These are phyloP conservation scores for Candida odintsovae DNA, from an alignment of 805 yeast species.

Conservation along the genomic window DNA sequence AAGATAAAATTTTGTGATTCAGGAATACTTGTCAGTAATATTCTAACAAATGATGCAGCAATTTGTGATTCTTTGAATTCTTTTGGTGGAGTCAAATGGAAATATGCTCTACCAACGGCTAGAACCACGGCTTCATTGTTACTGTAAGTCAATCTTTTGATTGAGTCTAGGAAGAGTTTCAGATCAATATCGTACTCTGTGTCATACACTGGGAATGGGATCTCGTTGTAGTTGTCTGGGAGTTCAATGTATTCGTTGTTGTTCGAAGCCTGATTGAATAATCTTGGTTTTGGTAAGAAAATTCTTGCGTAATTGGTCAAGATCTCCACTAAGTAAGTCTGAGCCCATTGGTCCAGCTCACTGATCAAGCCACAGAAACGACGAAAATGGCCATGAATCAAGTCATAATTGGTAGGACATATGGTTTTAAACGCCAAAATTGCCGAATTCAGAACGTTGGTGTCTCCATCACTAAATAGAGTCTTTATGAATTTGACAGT, in stretches of 20 bases:
- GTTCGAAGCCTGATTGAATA: conserved; percentile 28
- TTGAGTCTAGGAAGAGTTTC: conserved; percentile 42
- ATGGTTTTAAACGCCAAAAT: conserved; percentile 49
- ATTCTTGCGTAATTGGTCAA: conserved; percentile 60
- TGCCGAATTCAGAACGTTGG: conserved; percentile 66
- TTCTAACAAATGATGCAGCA: conserved; percentile 44
- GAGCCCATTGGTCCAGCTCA: conserved; percentile 71
- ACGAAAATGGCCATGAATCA: conserved; percentile 68
- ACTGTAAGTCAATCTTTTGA: conserved; percentile 42
- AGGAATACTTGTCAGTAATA: conserved; percentile 28
- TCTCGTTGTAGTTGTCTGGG: conserved; percentile 38
- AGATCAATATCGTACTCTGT: conserved; percentile 51
- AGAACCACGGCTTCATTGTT: conserved; percentile 56
- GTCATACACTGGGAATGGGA: conserved; percentile 35
- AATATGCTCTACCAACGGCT: conserved; percentile 50
- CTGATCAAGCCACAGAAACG: conserved; percentile 43
- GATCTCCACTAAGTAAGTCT: conserved; percentile 50
- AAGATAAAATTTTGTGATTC: conserved; percentile 35
- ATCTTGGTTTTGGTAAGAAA: conserved; percentile 51
- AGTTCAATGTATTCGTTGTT: conserved; percentile 27
- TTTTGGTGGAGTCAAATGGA: conserved; percentile 53
- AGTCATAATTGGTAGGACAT: conserved; percentile 51
- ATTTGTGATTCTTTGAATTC: conserved; percentile 42
- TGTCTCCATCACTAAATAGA: conserved; percentile 60
- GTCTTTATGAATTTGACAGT: conserved; percentile 42